These are phyloP conservation scores for Fusarium miscanthi DNA, from an alignment of 2,329 filamentous ascomycete species.

Conservation along the genomic window DNA sequence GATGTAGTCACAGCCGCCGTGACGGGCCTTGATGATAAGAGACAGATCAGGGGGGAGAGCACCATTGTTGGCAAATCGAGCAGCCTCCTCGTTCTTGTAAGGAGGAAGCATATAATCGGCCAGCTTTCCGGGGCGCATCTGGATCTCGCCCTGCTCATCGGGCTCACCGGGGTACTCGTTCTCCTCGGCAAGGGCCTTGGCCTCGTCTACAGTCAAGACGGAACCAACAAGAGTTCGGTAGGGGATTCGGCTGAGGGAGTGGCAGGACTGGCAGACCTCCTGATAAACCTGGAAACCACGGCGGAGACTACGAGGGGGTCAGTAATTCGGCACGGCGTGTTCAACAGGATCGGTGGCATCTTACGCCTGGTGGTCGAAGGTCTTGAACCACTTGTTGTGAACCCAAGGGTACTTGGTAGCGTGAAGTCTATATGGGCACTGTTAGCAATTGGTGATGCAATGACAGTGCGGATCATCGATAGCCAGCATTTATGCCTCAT, in stretches of 20 bases:
- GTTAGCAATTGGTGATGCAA: conserved; percentile 46
- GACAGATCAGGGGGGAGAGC: conserved; percentile 97
- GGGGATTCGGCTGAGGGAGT: conserved; percentile 93
- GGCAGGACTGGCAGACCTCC: conserved; percentile 97
- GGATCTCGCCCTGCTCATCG: conserved; percentile 97
- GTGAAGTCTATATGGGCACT: conserved; percentile 76
- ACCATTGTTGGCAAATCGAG: conserved; percentile 97
- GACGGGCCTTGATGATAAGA: conserved; percentile 96
- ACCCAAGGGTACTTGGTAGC: conserved; percentile 95
- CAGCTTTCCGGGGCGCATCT: conserved; percentile 98
- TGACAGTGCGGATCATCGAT: conserved; percentile 25
- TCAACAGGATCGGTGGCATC: conserved; percentile 51
- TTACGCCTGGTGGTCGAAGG: conserved; percentile 97
- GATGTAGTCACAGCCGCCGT: conserved; percentile 98
- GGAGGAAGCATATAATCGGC: conserved; percentile 95
- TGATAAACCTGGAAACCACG: conserved; percentile 99
- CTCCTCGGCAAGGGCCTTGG: conserved; percentile 96
- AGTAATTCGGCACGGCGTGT: conserved; percentile 24
- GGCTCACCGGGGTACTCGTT: conserved; percentile 99
- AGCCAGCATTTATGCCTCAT: conserved; percentile 52
- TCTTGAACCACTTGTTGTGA: conserved; percentile 90
- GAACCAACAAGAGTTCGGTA: conserved; percentile 92
- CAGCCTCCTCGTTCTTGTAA: conserved; percentile 99
- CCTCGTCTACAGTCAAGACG: conserved; percentile 96
- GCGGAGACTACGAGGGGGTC: conserved; percentile 74